Evolutionary conservation across 2,329 filamentous ascomycete species (phyloP), one percentile per base, ranked within the genome.

Genomic region (Colletotrichum chlorophyti): DNA sequence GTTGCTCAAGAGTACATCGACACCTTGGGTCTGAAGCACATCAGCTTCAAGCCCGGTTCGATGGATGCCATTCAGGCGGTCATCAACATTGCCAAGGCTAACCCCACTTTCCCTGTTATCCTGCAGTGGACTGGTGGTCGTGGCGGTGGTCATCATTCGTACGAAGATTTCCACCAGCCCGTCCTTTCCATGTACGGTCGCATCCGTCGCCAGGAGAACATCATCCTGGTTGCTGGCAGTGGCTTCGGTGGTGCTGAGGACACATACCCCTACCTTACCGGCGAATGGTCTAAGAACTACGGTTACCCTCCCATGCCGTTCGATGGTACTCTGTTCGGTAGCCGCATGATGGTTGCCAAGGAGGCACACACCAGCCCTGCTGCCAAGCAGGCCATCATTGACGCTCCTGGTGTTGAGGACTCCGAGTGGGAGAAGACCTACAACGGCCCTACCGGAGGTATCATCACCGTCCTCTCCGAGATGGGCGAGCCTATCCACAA

Each of bases 401-500:
- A 93, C 61, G 92, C 93, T 4, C 85, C 88, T 60, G 93, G 93
- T 72, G 81, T 97, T 31, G 89, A 90, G 47, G 93, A 97, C 69
- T 75, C 74, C 61, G 83, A 94, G 65, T 97, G 93, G 93, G 93
- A 97, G 76, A 88, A 93, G 77, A 96, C 92, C 5, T 97, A 97
- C 81, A 92, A 94, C 79, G 91, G 91, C 15, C 83, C 93, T 23
- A 90, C 93, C 55, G 95, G 95, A 68, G 95, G 95, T 72, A 87
- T 99, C 63, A 94, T 99, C 68, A 99, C 95, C 24, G 95, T 99
- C 45, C 87, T 93, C 64, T 99, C 95, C 1, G 95, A 99, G 78
- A 99, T 99, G 96, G 96, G 95, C 41, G 95, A 99, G 81, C 96
- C 95, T 6, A 99, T 99, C 62, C 95, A 99, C 82, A 99, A 99